These are phyloP conservation scores for Candida krabiensis DNA, from an alignment of 805 yeast species.

Conservation along the genomic window DNA sequence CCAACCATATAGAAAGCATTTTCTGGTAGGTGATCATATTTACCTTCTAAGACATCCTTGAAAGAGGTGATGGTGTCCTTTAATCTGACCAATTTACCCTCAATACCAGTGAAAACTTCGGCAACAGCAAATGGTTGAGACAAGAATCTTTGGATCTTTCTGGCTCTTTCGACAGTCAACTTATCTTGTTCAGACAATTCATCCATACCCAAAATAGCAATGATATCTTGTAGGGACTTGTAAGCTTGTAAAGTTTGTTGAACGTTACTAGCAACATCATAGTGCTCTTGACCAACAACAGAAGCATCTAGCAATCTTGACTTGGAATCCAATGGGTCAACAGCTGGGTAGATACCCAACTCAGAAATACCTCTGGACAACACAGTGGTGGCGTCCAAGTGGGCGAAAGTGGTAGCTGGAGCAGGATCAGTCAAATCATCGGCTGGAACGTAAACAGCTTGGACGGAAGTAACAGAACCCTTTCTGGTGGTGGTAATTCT, in stretches of 20 bases:
- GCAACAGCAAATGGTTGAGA: constrained; percentile 99
- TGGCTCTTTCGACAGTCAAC: constrained; percentile 99
- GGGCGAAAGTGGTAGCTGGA: constrained; percentile 99
- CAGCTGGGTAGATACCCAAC: constrained; percentile 99
- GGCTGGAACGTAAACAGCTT: constrained; percentile 99
- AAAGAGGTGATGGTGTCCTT: constrained; percentile 93
- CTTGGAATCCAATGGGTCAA: constrained; percentile 99
- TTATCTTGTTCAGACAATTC: constrained; percentile 98
- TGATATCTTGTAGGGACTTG: constrained; percentile 99
- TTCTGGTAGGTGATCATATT: constrained; percentile 98
- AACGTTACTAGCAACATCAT: constrained; percentile 89
- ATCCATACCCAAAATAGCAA: constrained; percentile 99
- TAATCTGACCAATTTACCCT: constrained; percentile 96
- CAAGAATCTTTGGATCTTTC: constrained; percentile 99
- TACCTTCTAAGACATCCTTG: constrained; percentile 97
- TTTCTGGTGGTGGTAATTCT: constrained; percentile 99
- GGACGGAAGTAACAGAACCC: constrained; percentile 99
- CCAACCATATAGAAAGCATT: constrained; percentile 99
- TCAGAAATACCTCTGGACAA: constrained; percentile 99
- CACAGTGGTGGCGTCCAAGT: constrained; percentile 99
- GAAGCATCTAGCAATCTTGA: constrained; percentile 97
- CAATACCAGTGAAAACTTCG: constrained; percentile 99
- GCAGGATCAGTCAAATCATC: constrained; percentile 99
- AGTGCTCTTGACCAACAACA: constrained; percentile 98
- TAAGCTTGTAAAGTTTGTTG: constrained; percentile 99